phyloP scores from a whole-genome alignment of 441 rosid species.

The Bocquillonia castaneifolia region DNA sequence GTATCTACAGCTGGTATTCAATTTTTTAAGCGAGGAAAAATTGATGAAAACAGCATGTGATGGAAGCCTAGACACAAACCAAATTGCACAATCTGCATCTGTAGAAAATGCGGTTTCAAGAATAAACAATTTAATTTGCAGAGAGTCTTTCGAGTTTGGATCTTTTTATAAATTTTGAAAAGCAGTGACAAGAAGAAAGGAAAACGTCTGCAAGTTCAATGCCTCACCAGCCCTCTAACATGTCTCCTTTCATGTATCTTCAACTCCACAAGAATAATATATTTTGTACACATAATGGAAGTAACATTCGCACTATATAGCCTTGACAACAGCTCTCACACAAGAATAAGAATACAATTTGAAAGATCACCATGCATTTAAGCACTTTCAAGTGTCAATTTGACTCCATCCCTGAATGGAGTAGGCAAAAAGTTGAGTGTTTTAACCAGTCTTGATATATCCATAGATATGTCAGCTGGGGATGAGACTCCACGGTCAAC shows the following conservation, averaged over 20 bases:
- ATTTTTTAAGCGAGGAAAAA: neutral
- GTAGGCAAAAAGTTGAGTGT: conserved; percentile 49
- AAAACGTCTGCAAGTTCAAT: neutral
- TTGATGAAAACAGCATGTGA: neutral
- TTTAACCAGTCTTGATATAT: conserved; percentile 56
- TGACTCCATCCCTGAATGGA: conserved; percentile 60
- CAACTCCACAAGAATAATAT: neutral
- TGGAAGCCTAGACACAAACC: neutral
- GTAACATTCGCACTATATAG: neutral
- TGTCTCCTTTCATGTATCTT: neutral
- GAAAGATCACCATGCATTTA: neutral
- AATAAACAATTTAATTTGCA: no score
- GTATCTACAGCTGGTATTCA: neutral
- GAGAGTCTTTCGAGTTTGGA: no score
- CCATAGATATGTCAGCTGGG: conserved; percentile 90
- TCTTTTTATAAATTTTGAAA: no score
- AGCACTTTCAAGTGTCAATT: conserved; percentile 45
- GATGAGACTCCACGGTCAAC: conserved; percentile 69
- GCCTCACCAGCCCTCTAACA: neutral
- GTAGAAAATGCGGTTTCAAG: neutral
- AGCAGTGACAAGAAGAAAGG: neutral
- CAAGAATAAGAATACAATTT: neutral
- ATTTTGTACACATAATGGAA: neutral
- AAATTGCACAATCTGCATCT: neutral
- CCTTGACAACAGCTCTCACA: neutral